These are phyloP conservation scores for Laguncularia racemosa DNA, from an alignment of 345 rosid genomes.

Conservation along the genomic window DNA sequence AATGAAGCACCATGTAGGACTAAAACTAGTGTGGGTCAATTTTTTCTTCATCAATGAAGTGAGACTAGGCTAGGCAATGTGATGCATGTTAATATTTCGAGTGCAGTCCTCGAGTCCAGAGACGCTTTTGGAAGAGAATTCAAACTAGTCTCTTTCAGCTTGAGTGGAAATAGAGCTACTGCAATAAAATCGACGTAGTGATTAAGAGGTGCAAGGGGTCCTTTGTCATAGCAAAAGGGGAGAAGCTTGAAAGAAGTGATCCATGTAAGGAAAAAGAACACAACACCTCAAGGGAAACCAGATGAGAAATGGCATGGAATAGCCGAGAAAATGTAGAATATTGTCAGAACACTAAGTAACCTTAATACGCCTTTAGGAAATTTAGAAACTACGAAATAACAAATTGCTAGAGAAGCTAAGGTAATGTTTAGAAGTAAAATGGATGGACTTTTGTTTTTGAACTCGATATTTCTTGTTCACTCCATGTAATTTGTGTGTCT, in stretches of 20 bases:
- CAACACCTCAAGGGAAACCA: slow-evolving; percentile 6
- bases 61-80: no score
- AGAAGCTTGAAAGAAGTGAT: slow-evolving; percentile 23
- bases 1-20: no score
- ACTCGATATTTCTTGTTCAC: no score
- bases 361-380: slow-evolving; percentile 6
- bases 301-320: slow-evolving; percentile 21
- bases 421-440: background rate
- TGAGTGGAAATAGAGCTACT: slow-evolving; percentile 7
- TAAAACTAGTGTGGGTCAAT: no score
- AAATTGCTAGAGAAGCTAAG: slow-evolving; percentile 14
- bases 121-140: background rate
- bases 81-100: no score
- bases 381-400: slow-evolving; percentile 1
- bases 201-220: slow-evolving; percentile 7
- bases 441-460: no score
- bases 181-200: slow-evolving; percentile 7
- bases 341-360: slow-evolving; percentile 5
- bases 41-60: no score
- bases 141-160: background rate
- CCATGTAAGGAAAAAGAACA: slow-evolving; percentile 17
- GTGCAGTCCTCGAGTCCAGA: no score
- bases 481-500: no score
- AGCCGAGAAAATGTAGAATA: slow-evolving; percentile 9
- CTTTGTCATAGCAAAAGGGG: slow-evolving; percentile 14